Conservation (phyloP, 805 yeast species). For the Wickerhamomyces chambardii region DNA sequence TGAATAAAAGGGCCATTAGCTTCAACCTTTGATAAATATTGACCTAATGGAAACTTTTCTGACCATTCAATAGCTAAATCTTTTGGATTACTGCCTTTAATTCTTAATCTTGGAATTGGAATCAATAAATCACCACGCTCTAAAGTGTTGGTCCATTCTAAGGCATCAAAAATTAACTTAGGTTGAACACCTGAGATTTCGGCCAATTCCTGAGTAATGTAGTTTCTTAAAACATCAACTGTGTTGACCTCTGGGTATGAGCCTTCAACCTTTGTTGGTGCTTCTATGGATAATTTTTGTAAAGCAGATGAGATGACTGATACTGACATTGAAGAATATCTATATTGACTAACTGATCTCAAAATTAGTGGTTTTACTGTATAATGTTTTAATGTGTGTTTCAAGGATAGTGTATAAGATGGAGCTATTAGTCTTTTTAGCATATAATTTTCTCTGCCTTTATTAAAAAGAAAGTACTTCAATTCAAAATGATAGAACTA, state of each 20-base stretch:
- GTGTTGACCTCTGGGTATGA: slow-evolving; percentile 76
- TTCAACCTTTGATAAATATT: slow-evolving; percentile 57
- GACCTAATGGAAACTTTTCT: slow-evolving; percentile 61
- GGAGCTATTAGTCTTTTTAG: background rate
- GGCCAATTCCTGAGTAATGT: slow-evolving; percentile 72
- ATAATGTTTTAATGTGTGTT: too few relatives aligned
- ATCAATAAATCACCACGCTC: slow-evolving; percentile 91
- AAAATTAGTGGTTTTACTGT: background rate
- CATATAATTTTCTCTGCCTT: background rate
- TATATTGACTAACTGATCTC: background rate
- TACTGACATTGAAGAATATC: slow-evolving; percentile 10
- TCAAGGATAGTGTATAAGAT: background rate
- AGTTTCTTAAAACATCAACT: slow-evolving; percentile 83
- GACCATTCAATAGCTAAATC: slow-evolving; percentile 74
- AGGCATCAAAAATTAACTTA: slow-evolving; percentile 65
- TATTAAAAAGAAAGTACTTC: too few relatives aligned
- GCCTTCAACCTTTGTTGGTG: slow-evolving; percentile 40
- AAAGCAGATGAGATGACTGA: slow-evolving; percentile 21
- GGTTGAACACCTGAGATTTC: slow-evolving; percentile 65
- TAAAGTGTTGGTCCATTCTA: slow-evolving; percentile 78
- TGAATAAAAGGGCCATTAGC: slow-evolving; percentile 90
- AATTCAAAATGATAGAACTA: too few relatives aligned
- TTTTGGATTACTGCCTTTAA: slow-evolving; percentile 74
- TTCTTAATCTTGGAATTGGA: slow-evolving; percentile 88
- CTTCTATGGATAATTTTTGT: slow-evolving; percentile 22